These are phyloP conservation scores for Centella asiatica DNA, from an alignment of 129 eudicot species.

Conservation along the genomic window DNA sequence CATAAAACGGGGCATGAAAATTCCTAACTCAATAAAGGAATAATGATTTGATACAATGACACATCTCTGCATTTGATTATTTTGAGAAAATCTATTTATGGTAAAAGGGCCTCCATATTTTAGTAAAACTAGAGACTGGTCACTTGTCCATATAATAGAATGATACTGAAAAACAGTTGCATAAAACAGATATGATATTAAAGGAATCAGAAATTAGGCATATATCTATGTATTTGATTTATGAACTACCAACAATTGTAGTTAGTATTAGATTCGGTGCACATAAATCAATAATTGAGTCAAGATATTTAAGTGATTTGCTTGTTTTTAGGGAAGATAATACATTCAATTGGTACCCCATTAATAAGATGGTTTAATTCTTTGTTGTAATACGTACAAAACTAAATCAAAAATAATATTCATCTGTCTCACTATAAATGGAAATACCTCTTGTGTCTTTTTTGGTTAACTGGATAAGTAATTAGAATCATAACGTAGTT, in stretches of 20 bases:
- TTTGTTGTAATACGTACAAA: background rate
- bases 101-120: background rate
- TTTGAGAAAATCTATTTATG: background rate
- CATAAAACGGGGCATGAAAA: no score
- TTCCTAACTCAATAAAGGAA: no score
- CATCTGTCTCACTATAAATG: background rate
- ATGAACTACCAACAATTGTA: background rate
- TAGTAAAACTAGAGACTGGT: background rate
- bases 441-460: background rate
- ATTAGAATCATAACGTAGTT: no score
- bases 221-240: background rate
- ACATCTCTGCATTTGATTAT: background rate
- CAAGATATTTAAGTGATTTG: background rate
- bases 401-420: background rate
- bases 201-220: constrained; percentile 14
- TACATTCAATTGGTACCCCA: constrained; percentile 11
- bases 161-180: background rate
- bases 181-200: background rate
- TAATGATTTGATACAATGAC: background rate
- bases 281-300: background rate
- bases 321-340: constrained; percentile 6
- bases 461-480: background rate
- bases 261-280: background rate
- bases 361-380: background rate
- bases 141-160: background rate